Evolutionary conservation across 2,329 filamentous ascomycete genomes (phyloP), one percentile per base, ranked within the genome.

Genomic region (Rutstroemia sp.): DNA sequence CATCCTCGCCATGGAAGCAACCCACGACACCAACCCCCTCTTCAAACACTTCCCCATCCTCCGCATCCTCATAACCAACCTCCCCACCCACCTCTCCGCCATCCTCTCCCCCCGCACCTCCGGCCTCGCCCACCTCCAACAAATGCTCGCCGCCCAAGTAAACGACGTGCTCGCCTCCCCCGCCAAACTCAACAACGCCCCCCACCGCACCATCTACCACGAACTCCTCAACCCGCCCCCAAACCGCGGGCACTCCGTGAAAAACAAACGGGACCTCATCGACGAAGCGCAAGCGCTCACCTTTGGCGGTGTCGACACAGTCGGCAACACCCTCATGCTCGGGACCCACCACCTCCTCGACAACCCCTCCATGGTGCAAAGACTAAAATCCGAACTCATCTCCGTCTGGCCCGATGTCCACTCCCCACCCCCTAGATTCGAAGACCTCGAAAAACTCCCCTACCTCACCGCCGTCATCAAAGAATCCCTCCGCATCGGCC

Each of bases 401-500:
- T 52, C 55, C 8, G 66, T 63, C 8, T 76, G 73, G 72, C 73
- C 73, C 5, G 61, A 64, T 25, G 60, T 73, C 0, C 59, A 64
- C 2, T 50, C 59, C 4, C 62, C 63, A 8, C 62, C 57, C 5
- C 62, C 57, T 4, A 19, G 34, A 38, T 59, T 71, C 19, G 66
- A 71, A 51, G 63, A 66, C 3, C 55, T 75, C 16, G 71, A 76
- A 55, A 68, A 66, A 44, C 59, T 77, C 42, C 65, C 71, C 2
- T 55, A 60, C 37, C 34, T 64, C 25, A 62, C 60, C 23, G 61
- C 61, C 37, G 59, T 83, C 49, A 79, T 92, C 65, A 87, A 91
- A 66, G 88, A 92, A 70, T 81, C 85, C 4, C 88, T 92, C 73
- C 81, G 87, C n/a, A 69, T 90, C 63, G 85, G 90, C 67, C 88